A percentile compares a stretch with the other conserved stretches of the same genome.
phyloP scores from a whole-genome alignment of 2,329 filamentous ascomycete species.

The Fusarium heterosporum region DNA sequence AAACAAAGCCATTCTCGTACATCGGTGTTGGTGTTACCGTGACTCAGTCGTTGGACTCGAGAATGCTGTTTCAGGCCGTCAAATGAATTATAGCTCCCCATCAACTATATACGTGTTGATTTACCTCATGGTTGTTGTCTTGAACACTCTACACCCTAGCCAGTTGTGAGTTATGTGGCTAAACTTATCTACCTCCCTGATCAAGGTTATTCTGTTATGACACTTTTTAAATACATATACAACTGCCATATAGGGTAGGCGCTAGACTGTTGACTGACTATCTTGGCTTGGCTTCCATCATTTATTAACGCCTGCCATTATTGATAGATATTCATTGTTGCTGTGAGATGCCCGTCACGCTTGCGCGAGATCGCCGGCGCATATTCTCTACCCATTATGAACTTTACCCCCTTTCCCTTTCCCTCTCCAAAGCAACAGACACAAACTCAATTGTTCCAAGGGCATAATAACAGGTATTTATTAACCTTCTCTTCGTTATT shows the following conservation, averaged over 20 bases:
- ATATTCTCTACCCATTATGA: slow-evolving; percentile 9
- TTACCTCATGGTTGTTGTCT: not conserved
- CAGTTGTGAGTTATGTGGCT: not conserved
- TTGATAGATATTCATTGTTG: not conserved
- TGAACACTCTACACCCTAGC: no score
- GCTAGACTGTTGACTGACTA: not conserved
- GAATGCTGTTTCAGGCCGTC: not conserved
- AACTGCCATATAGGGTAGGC: not conserved
- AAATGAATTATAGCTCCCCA: not conserved
- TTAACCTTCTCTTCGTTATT: not conserved
- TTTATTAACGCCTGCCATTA: not conserved
- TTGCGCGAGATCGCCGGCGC: slow-evolving; percentile 33
- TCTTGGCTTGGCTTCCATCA: not conserved
- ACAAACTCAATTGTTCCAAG: slow-evolving; percentile 6
- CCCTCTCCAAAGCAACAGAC: slow-evolving; percentile 32
- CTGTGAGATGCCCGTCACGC: slow-evolving; percentile 8
- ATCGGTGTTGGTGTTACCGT: not conserved
- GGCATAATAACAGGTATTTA: slow-evolving; percentile 3
- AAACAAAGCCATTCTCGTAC: not conserved
- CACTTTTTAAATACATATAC: not conserved
- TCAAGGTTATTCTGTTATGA: not conserved
- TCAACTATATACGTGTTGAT: not conserved
- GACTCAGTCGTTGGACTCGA: slow-evolving; percentile 4
- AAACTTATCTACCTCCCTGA: not conserved
- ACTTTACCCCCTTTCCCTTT: not conserved